These are phyloP conservation scores for Apiospora rasikravindrae DNA, from an alignment of 2,329 filamentous ascomycete genomes.

Conservation along the genomic window DNA sequence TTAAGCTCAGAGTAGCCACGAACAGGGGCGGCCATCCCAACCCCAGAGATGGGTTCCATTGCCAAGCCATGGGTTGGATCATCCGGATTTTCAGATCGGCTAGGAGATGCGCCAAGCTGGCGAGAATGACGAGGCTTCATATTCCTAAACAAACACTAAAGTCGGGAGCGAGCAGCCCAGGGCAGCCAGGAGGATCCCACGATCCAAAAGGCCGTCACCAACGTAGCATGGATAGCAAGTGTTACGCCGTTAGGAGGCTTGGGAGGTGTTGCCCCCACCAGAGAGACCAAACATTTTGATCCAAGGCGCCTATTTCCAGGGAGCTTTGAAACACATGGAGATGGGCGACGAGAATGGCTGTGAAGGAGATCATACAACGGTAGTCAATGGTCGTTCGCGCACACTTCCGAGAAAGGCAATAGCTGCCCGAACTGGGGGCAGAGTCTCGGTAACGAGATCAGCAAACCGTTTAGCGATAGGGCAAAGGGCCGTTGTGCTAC, in stretches of 20 bases:
- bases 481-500: neutral
- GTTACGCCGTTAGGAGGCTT: constrained; percentile 1
- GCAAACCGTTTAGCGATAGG: neutral
- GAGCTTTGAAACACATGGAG: neutral
- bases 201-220: neutral
- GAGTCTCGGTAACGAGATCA: neutral
- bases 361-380: constrained; percentile 5
- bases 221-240: neutral
- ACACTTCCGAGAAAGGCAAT: neutral
- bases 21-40: neutral
- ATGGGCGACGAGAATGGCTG: constrained; percentile 11
- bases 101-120: constrained; percentile 1
- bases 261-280: neutral
- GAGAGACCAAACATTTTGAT: neutral
- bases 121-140: neutral
- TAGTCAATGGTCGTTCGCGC: constrained; percentile 3
- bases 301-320: neutral
- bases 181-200: neutral
- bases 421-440: neutral
- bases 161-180: neutral
- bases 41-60: neutral
- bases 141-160: constrained; percentile 2
- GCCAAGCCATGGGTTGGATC: constrained; percentile 2
- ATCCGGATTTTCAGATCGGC: constrained; percentile 9
- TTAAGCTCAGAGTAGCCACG: neutral